A percentile compares a stretch with the other conserved stretches of the same genome.
Evolutionary conservation across 371 early-diverging fungal species (phyloP).

Genomic region (Blakeslea trispora): DNA sequence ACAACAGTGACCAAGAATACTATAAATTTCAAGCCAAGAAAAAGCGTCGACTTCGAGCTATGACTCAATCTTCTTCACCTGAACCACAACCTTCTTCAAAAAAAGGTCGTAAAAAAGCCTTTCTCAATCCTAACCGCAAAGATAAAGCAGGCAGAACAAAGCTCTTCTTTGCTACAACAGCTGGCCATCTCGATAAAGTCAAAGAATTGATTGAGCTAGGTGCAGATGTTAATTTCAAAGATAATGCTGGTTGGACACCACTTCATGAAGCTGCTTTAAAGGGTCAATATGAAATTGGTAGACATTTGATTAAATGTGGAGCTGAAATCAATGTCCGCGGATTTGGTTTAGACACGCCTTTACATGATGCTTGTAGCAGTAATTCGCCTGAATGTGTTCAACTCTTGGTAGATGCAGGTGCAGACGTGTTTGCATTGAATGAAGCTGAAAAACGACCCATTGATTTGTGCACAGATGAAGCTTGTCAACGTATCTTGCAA

Average conservation of each 20-base stretch:
- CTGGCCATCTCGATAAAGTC: conserved; percentile 52
- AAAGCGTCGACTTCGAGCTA: conserved; percentile 2
- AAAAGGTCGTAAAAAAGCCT: conserved; percentile 6
- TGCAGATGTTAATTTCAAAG: conserved; percentile 60
- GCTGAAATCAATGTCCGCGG: conserved; percentile 67
- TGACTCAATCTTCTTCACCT: conserved; percentile 15
- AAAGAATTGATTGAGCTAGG: conserved; percentile 49
- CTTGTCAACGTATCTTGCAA: conserved; percentile 29
- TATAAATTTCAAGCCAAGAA: background rate
- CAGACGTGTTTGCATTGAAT: conserved; percentile 63
- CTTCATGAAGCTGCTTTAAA: conserved; percentile 70
- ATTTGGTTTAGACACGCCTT: conserved; percentile 69
- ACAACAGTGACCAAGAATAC: background rate
- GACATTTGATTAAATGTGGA: conserved; percentile 53
- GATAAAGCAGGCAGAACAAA: conserved; percentile 64
- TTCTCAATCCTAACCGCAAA: conserved; percentile 49
- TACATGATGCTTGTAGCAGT: conserved; percentile 81
- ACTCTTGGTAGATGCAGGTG: conserved; percentile 60
- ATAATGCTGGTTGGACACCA: conserved; percentile 70
- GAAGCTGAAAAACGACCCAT: conserved; percentile 57
- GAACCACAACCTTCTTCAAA: conserved; percentile 9
- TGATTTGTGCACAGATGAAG: conserved; percentile 50
- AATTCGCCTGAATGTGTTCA: conserved; percentile 63
- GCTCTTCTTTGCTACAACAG: conserved; percentile 54
- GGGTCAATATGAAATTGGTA: conserved; percentile 60